These are phyloP conservation scores for Microbotryum scabiosae DNA, from an alignment of 1,284 basidiomycete species.

Conservation along the genomic window DNA sequence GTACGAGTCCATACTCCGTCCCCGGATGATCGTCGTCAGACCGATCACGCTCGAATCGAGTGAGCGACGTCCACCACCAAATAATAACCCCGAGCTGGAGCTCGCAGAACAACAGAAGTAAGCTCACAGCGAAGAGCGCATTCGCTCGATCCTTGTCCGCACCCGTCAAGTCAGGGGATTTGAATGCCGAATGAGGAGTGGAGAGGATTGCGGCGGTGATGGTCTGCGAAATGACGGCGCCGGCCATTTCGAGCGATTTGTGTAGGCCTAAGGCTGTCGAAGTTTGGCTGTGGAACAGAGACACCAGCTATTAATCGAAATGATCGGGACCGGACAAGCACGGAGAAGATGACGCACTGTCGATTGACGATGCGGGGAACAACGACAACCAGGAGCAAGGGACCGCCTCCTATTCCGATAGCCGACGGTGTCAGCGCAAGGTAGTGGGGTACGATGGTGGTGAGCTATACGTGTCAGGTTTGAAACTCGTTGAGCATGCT, in stretches of 20 bases:
- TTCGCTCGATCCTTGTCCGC: background rate
- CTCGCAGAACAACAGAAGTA: background rate
- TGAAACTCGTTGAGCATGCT: background rate
- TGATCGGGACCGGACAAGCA: background rate
- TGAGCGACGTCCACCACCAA: background rate
- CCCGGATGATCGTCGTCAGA: background rate
- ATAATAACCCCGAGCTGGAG: background rate
- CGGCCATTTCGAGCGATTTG: constrained; percentile 25
- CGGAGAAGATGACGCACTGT: constrained; percentile 3
- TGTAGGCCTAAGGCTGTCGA: constrained; percentile 22
- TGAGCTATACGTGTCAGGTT: background rate
- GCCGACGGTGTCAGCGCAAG: constrained; percentile 13
- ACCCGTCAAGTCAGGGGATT: no score
- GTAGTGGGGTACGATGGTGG: constrained; percentile 2
- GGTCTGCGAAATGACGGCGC: constrained; percentile 19
- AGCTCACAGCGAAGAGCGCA: background rate
- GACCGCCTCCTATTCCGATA: constrained; percentile 11
- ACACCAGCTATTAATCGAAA: background rate
- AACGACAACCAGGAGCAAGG: constrained; percentile 23
- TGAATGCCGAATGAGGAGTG: background rate
- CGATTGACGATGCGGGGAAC: constrained; percentile 19
- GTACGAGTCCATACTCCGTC: background rate
- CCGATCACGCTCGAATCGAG: background rate
- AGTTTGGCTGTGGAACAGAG: constrained; percentile 3
- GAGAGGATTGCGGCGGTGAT: constrained; percentile 9